These are phyloP conservation scores for Gossypium sturtianum DNA, from an alignment of 345 rosid species.

Conservation along the genomic window DNA sequence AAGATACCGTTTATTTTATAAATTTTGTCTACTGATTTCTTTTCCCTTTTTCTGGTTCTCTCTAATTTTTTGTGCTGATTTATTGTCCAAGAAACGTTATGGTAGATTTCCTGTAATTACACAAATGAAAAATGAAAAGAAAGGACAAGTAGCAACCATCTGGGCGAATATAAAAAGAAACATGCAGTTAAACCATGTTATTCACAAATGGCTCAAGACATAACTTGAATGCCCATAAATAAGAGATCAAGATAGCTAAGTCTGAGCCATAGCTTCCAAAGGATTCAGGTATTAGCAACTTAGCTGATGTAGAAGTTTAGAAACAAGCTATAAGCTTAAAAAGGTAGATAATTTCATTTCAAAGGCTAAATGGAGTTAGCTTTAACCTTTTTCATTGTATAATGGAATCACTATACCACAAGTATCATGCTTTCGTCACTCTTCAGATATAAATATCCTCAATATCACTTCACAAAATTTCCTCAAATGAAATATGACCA, in stretches of 20 bases:
- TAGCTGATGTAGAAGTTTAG: background rate
- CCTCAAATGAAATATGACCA: background rate
- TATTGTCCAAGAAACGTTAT: background rate
- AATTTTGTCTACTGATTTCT: background rate
- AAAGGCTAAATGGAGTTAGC: background rate
- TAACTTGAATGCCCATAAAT: too few species aligned
- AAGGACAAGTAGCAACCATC: background rate
- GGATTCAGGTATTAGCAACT: background rate
- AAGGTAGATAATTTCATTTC: background rate
- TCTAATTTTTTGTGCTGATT: background rate
- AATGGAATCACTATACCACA: background rate
- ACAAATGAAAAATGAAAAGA: background rate
- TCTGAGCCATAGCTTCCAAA: background rate
- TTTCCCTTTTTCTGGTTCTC: background rate
- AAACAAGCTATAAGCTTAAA: background rate
- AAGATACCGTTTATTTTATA: slow-evolving; percentile 18
- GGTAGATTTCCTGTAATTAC: background rate
- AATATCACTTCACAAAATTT: background rate
- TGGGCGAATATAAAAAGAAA: background rate
- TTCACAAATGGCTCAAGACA: background rate
- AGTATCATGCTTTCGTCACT: background rate
- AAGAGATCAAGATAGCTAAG: too few species aligned
- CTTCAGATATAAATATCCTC: background rate
- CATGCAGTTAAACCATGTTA: background rate
- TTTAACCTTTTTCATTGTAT: background rate